Conservation (phyloP, 2,329 filamentous ascomycete species). For the Trichoderma breve region DNA sequence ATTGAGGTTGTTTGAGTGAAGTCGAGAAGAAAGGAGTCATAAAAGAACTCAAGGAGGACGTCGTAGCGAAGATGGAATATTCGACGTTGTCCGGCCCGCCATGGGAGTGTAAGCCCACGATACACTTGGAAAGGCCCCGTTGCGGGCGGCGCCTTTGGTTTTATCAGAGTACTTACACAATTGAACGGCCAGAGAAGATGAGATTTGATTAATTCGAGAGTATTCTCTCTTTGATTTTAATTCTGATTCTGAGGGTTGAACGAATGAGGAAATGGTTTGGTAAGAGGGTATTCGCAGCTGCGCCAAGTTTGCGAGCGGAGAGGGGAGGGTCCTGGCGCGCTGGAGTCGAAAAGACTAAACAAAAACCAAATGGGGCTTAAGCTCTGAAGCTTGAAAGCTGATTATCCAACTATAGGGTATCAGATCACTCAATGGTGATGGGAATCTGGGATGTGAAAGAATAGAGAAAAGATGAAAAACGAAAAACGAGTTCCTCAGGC, state of each 20-base stretch:
- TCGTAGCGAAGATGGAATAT: neutral
- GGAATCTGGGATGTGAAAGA: neutral
- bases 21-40: neutral
- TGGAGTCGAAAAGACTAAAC: conserved; percentile 6
- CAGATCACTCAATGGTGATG: neutral
- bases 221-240: neutral
- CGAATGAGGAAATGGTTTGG: neutral
- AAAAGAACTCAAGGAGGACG: neutral
- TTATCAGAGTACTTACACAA: conserved; percentile 17
- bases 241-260: conserved; percentile 4
- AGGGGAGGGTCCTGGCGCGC: conserved; percentile 11
- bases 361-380: neutral
- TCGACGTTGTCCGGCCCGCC: conserved; percentile 7
- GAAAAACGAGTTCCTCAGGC: conserved; percentile 33
- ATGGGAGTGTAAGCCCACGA: conserved; percentile 21
- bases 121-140: neutral
- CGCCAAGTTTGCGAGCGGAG: conserved; percentile 17
- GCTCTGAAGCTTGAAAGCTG: neutral
- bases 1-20: neutral
- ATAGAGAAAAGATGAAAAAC: conserved; percentile 11
- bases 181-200: neutral
- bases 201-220: neutral
- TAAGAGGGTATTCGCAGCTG: conserved; percentile 15
- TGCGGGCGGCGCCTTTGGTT: neutral
- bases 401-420: neutral